phyloP scores from a whole-genome alignment of 768 basidiomycete species.

The Boletus barrowsii region DNA sequence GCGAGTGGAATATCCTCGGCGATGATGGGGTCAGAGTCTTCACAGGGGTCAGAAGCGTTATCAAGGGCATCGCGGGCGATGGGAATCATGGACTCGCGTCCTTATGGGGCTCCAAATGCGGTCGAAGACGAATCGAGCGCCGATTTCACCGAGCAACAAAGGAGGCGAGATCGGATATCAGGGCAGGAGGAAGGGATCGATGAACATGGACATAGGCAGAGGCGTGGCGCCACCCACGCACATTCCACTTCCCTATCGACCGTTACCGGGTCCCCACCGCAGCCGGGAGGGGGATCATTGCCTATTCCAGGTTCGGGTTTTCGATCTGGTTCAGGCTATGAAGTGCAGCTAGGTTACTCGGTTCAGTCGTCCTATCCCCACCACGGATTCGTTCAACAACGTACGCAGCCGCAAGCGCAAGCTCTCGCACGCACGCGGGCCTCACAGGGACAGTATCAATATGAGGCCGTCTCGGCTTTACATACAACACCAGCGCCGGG shows the following conservation, averaged over 20 bases:
- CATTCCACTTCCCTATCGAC: constrained; percentile 27
- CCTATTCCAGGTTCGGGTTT: not conserved
- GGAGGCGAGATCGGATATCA: not conserved
- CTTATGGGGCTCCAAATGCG: not conserved
- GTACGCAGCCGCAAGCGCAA: constrained; percentile 4
- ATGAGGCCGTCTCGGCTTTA: not conserved
- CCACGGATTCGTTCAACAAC: constrained; percentile 10
- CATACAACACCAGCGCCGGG: not conserved
- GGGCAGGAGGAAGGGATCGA: not conserved
- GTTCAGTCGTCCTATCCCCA: constrained; percentile 1
- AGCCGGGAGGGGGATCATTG: not conserved
- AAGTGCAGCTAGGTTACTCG: constrained; percentile 1
- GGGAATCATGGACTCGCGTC: not conserved
- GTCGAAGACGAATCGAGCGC: not conserved
- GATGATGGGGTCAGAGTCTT: constrained; percentile 11
- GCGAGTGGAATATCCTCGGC: constrained; percentile 15
- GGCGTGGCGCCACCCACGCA: constrained; percentile 7
- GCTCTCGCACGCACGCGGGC: not conserved
- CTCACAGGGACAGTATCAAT: constrained; percentile 11
- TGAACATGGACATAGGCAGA: not conserved
- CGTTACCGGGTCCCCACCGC: constrained; percentile 18
- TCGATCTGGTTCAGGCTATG: not conserved
- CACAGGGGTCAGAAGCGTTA: constrained; percentile 3
- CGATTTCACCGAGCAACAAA: not conserved
- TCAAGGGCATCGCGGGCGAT: not conserved